A percentile compares a stretch with the other conserved stretches of the same genome.
Conservation (phyloP, 495 filamentous ascomycete species). For the Xylona heveae region DNA sequence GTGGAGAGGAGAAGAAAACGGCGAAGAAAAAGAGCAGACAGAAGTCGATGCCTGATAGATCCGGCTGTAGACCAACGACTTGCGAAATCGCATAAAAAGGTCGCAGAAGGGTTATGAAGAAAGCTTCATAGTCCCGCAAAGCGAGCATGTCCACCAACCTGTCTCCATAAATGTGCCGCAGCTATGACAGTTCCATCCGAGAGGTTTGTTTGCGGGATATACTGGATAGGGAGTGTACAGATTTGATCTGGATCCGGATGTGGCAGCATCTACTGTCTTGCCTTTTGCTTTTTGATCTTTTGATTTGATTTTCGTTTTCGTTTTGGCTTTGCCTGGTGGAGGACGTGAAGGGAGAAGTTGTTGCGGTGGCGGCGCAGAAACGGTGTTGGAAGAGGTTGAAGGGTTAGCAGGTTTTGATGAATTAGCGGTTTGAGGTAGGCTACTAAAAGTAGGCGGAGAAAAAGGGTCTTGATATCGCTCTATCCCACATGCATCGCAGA, state of each 20-base stretch:
- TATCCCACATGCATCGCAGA: slow-evolving; percentile 58
- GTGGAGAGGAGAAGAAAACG: no score
- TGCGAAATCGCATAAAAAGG: no score
- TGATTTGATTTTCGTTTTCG: background rate
- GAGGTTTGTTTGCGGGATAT: slow-evolving; percentile 21
- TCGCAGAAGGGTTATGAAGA: slow-evolving; percentile 5
- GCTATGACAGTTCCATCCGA: slow-evolving; percentile 45
- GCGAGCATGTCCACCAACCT: slow-evolving; percentile 61
- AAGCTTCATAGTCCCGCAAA: slow-evolving; percentile 45
- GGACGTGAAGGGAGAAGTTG: background rate
- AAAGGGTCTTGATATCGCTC: no score
- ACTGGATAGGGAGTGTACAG: slow-evolving; percentile 18
- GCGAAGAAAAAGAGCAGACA: no score
- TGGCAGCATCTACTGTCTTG: no score
- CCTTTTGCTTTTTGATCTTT: no score
- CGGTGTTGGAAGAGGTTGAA: background rate
- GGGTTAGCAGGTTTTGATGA: no score
- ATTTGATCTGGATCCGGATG: no score
- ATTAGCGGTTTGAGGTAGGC: slow-evolving; percentile 5
- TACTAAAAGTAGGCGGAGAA: slow-evolving; percentile 12
- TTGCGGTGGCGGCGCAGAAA: background rate
- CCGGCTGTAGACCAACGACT: no score
- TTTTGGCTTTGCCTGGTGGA: background rate
- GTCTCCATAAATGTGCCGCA: slow-evolving; percentile 46
- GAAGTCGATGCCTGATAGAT: no score